phyloP scores from a whole-genome alignment of 2,329 filamentous ascomycete species.

The Ceratocystis papillata region DNA sequence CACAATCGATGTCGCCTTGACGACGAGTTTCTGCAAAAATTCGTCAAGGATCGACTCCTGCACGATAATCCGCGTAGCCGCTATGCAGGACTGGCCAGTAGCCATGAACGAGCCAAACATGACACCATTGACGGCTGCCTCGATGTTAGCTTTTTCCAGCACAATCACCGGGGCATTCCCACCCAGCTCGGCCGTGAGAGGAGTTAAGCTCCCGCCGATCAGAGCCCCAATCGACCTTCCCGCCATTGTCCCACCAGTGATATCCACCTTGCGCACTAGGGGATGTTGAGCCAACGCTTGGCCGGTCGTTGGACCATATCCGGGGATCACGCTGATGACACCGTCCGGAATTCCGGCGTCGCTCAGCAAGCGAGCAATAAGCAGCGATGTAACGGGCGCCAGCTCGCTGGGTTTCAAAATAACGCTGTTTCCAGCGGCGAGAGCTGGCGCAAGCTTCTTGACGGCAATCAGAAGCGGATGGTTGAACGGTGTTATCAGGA shows the following conservation, averaged over 20 bases:
- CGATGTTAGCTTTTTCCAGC: slow-evolving; percentile 54
- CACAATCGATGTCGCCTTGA: slow-evolving; percentile 35
- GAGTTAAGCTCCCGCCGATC: slow-evolving; percentile 50
- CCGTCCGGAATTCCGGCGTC: slow-evolving; percentile 66
- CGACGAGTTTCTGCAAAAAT: slow-evolving; percentile 51
- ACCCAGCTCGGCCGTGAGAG: slow-evolving; percentile 54
- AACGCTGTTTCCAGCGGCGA: slow-evolving; percentile 42
- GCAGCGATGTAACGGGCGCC: slow-evolving; percentile 36
- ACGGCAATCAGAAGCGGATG: slow-evolving; percentile 38
- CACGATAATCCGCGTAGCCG: slow-evolving; percentile 48
- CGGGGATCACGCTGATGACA: slow-evolving; percentile 63
- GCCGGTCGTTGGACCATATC: slow-evolving; percentile 57
- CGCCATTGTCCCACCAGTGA: slow-evolving; percentile 63
- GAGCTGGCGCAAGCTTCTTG: slow-evolving; percentile 40
- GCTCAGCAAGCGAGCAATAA: slow-evolving; percentile 45
- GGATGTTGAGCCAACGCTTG: slow-evolving; percentile 55
- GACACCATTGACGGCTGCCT: slow-evolving; percentile 48
- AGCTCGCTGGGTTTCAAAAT: slow-evolving; percentile 46
- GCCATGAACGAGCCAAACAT: slow-evolving; percentile 39
- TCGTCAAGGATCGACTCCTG: slow-evolving; percentile 39
- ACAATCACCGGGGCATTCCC: slow-evolving; percentile 57
- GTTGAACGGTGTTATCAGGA: slow-evolving; percentile 49
- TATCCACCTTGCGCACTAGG: slow-evolving; percentile 60
- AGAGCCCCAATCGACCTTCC: slow-evolving; percentile 63
- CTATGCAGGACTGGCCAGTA: slow-evolving; percentile 50